A percentile compares a stretch with the other conserved stretches of the same genome.
phyloP scores from a whole-genome alignment of 108 stramenopile genomes.

The Pseudonitzschia delicatissima region DNA sequence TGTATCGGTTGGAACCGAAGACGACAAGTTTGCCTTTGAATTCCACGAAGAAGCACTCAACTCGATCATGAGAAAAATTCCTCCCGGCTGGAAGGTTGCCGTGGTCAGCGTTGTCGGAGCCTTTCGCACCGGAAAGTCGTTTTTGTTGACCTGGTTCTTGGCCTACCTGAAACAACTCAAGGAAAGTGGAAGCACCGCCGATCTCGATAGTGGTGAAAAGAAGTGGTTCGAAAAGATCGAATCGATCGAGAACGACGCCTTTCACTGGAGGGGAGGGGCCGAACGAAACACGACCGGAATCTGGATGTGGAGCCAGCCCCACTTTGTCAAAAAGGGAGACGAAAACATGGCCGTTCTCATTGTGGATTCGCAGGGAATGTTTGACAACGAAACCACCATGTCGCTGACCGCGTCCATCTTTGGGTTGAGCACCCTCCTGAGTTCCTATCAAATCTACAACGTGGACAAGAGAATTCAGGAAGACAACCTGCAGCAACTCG shows the following conservation, averaged over 20 bases:
- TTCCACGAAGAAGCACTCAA: slow-evolving; percentile 83
- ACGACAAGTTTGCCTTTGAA: slow-evolving; percentile 75
- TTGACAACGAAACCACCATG: slow-evolving; percentile 98
- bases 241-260: slow-evolving; percentile 64
- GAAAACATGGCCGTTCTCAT: slow-evolving; percentile 87
- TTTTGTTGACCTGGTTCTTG: slow-evolving; percentile 94
- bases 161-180: slow-evolving; percentile 68
- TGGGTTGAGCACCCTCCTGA: slow-evolving; percentile 91
- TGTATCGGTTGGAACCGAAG: slow-evolving; percentile 80
- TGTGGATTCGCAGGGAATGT: slow-evolving; percentile 99
- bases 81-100: slow-evolving; percentile 84
- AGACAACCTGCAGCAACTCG: slow-evolving; percentile 98
- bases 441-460: slow-evolving; percentile 96
- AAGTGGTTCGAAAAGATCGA: slow-evolving; percentile 70
- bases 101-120: slow-evolving; percentile 97
- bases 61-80: slow-evolving; percentile 69
- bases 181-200: not conserved
- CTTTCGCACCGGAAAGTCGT: slow-evolving; percentile 96
- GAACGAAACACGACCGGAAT: slow-evolving; percentile 98
- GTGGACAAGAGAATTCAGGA: slow-evolving; percentile 97
- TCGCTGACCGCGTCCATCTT: slow-evolving; percentile 95
- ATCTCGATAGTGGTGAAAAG: slow-evolving; percentile 14
- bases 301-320: slow-evolving; percentile 99
- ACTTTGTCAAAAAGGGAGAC: slow-evolving; percentile 61
- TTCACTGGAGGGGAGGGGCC: slow-evolving; percentile 93